These are phyloP conservation scores for Cladosporium sp. DNA, from an alignment of 2,329 filamentous ascomycete species.

Conservation along the genomic window DNA sequence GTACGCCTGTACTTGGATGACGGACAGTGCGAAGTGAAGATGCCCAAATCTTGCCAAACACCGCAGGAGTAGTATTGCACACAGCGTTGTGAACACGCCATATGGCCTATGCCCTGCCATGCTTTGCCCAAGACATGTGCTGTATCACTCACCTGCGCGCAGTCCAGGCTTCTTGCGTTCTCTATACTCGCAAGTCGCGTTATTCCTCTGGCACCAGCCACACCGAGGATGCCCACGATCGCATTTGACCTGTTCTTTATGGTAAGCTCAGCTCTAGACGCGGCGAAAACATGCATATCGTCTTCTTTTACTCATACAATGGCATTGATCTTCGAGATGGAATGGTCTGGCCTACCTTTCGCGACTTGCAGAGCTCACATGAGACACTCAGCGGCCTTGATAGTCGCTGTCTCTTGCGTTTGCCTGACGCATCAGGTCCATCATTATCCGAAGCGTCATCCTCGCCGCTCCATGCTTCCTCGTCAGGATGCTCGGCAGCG, in stretches of 20 bases:
- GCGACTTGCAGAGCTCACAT: constrained; percentile 75
- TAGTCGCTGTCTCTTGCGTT: constrained; percentile 48
- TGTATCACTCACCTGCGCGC: constrained; percentile 30
- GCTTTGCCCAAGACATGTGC: background rate
- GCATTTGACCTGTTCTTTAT: constrained; percentile 54
- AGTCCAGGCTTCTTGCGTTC: constrained; percentile 70
- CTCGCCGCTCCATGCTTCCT: constrained; percentile 42
- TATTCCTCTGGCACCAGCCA: constrained; percentile 70
- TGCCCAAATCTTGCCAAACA: background rate
- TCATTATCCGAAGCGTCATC: constrained; percentile 33
- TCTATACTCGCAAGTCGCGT: constrained; percentile 66
- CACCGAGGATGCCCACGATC: constrained; percentile 75
- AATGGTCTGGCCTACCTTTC: constrained; percentile 59
- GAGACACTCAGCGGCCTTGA: constrained; percentile 50
- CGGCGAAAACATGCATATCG: background rate
- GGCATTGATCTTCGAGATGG: background rate
- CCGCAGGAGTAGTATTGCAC: background rate
- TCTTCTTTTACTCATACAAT: background rate
- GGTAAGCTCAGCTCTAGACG: background rate
- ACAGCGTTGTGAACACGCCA: background rate
- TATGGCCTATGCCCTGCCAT: background rate
- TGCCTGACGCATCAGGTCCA: constrained; percentile 39
- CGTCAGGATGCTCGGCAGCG: constrained; percentile 29
- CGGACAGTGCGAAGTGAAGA: background rate
- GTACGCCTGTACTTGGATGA: background rate